Conservation (phyloP, 768 basidiomycete genomes). For the Mycena venus region DNA sequence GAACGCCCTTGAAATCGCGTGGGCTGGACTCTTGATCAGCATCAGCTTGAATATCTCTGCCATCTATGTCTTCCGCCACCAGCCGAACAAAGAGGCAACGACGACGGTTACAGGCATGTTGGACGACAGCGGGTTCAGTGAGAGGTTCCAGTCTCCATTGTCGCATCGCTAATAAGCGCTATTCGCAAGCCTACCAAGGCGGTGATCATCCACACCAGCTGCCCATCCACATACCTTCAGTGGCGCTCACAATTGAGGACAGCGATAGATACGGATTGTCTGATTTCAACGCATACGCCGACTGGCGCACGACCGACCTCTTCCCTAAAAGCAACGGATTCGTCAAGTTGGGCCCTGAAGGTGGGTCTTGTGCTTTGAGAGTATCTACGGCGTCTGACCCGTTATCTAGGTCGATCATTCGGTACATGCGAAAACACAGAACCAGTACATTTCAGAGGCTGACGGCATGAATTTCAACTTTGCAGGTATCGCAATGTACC, state of each 20-base stretch:
- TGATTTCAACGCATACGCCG: constrained; percentile 27
- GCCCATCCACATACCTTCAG: constrained; percentile 20
- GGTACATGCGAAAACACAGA: neutral
- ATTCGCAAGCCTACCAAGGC: constrained; percentile 29
- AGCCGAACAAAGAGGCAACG: neutral
- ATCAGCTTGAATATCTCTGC: constrained; percentile 31
- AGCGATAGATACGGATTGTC: constrained; percentile 34
- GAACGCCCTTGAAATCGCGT: constrained; percentile 27
- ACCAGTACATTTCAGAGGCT: neutral
- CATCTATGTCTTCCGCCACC: constrained; percentile 24
- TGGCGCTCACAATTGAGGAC: constrained; percentile 31
- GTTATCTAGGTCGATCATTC: constrained; percentile 14
- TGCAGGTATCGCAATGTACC: constrained; percentile 45
- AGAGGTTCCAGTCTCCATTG: neutral
- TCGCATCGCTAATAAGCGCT: neutral
- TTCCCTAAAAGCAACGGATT: constrained; percentile 34
- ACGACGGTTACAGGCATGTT: neutral
- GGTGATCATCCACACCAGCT: constrained; percentile 34
- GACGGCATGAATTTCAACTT: too few relatives aligned
- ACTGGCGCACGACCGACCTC: constrained; percentile 34
- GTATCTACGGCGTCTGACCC: neutral
- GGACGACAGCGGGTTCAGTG: constrained; percentile 35
- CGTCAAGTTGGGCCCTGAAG: constrained; percentile 31
- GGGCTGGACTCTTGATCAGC: constrained; percentile 25
- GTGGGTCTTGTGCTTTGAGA: neutral